These are phyloP conservation scores for Limonium bicolor DNA, from an alignment of 148 eudicot genomes.

Conservation along the genomic window DNA sequence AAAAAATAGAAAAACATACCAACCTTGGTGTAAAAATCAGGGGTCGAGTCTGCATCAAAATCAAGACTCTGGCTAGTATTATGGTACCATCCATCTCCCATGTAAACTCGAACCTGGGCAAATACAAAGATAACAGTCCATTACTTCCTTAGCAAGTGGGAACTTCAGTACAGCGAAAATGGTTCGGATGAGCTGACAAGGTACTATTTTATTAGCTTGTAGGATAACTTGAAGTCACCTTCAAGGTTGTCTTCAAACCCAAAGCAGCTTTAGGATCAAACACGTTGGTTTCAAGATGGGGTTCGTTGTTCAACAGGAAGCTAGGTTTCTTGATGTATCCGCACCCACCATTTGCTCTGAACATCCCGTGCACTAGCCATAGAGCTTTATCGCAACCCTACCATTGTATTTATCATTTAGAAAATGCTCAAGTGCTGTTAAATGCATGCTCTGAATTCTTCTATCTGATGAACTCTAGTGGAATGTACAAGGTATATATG, in stretches of 20 bases:
- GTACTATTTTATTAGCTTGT: too few species aligned
- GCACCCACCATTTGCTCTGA: constrained; percentile 45
- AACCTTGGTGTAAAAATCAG: constrained; percentile 47
- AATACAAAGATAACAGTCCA: background rate
- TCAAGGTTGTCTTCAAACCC: constrained; percentile 25
- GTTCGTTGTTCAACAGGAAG: constrained; percentile 13
- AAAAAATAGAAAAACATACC: constrained; percentile 4
- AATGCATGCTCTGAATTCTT: background rate
- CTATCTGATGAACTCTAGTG: background rate
- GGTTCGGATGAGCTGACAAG: background rate
- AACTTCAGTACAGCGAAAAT: too few species aligned
- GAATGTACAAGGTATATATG: too few species aligned
- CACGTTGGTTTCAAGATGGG: constrained; percentile 10
- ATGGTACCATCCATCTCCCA: constrained; percentile 45
- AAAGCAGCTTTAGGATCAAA: constrained; percentile 22
- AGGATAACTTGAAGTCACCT: constrained; percentile 16
- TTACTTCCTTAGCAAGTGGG: too few species aligned
- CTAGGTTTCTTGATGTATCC: constrained; percentile 52
- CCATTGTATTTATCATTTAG: too few species aligned
- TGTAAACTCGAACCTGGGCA: constrained; percentile 28
- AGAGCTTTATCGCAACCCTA: constrained; percentile 34
- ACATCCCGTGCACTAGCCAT: constrained; percentile 51
- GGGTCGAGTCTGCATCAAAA: constrained; percentile 39
- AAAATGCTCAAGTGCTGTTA: too few species aligned
- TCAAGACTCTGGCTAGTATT: constrained; percentile 35